Evolutionary conservation across 306 rosid genomes (phyloP), one percentile per base, ranked within the genome.

Genomic region (Dalbergia cochinchinensis): DNA sequence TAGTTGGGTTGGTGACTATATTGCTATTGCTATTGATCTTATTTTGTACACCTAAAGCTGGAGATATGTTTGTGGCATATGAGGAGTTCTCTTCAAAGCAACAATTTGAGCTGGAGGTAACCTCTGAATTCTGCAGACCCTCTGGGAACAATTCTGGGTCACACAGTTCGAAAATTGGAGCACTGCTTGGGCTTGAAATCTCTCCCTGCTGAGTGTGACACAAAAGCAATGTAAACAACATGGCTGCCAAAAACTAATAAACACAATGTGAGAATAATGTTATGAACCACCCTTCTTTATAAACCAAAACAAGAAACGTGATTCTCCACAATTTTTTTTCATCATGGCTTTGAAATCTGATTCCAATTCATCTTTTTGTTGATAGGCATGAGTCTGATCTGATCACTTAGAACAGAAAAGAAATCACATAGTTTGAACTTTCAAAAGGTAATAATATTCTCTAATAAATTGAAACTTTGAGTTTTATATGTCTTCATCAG

Each of bases 51-150:
- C 88, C 97, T 54, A 71, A 86, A 6, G 90, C 82, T 33, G 77
- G 44, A 3, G 91, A 63, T 13, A 87, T 70, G 50, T 83, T 90
- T 77, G 92, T 82, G 5, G 86, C 86, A 72, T 85, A 86, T 3
- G 95, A 81, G 20, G 97, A 88, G 78, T 89, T 94, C 78, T 92
- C 90, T 80, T 92, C 95, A 53, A 91, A 91, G 85, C 91, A 94
- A 81, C 97, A 82, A 64, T 92, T 92, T 48, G 99, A 88, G 86
- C 88, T 84, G 53, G 94, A 91, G 26, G 93, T 91, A 73, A 91
- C 97, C 80, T 91, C 99, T 20, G 91, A 91, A 80, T 91, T 94
- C 82, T 84, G 95, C 16, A 94, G 80, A 34, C 88, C 83, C 77
- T 92, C 99, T 35, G 90, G 86, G 74, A 94, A 94, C 12, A 94